phyloP scores from a whole-genome alignment of 345 rosid genomes.

The Geranium brycei region DNA sequence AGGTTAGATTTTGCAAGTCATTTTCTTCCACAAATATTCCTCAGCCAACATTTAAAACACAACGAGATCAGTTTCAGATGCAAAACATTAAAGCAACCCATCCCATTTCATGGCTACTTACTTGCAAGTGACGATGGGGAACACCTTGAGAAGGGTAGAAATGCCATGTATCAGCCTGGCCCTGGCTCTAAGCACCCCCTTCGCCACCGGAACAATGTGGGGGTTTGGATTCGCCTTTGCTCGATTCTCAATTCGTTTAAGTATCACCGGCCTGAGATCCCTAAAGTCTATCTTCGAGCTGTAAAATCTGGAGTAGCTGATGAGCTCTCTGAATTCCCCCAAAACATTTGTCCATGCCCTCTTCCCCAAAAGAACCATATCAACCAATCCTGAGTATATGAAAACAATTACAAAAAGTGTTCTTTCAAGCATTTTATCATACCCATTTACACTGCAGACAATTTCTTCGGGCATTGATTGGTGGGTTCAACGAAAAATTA shows the following conservation, averaged over 20 bases:
- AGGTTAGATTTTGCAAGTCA: not conserved
- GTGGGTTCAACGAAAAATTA: too few relatives aligned
- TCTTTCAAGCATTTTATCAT: not conserved
- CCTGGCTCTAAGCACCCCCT: conserved; percentile 50
- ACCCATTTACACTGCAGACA: not conserved
- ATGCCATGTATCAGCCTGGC: conserved; percentile 39
- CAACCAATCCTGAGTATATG: not conserved
- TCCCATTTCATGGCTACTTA: conserved; percentile 14
- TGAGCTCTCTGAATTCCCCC: conserved; percentile 1
- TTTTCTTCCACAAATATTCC: not conserved
- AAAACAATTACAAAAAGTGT: not conserved
- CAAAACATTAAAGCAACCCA: not conserved
- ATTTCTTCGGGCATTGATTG: too few relatives aligned
- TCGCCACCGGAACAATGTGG: conserved; percentile 50
- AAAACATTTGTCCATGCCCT: conserved; percentile 3
- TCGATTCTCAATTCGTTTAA: conserved; percentile 49
- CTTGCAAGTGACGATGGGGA: conserved; percentile 72
- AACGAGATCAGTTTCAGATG: not conserved
- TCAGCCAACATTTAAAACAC: not conserved
- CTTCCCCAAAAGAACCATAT: conserved; percentile 2
- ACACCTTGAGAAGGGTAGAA: conserved; percentile 36
- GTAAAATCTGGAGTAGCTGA: conserved; percentile 25
- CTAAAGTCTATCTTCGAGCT: conserved; percentile 39
- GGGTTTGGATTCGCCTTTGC: conserved; percentile 53
- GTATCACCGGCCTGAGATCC: conserved; percentile 67